phyloP scores from a whole-genome alignment of 2,329 filamentous ascomycete genomes.

The Fusarium virguliforme region DNA sequence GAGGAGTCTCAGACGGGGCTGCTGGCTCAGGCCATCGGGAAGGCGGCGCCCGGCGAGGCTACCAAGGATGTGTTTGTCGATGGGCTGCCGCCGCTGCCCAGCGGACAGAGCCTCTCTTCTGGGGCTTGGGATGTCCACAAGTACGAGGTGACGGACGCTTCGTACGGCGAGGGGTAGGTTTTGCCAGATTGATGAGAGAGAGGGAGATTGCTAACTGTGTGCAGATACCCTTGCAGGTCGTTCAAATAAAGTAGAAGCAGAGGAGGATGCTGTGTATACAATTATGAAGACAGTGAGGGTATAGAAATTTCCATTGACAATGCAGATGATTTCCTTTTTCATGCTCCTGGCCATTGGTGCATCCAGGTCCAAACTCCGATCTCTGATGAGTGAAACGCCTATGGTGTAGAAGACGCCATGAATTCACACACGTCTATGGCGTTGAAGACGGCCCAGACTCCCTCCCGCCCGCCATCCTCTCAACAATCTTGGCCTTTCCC shows the following conservation, averaged over 20 bases:
- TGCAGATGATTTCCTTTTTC: conserved; percentile 49
- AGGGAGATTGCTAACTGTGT: conserved; percentile 39
- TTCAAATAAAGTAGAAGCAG: conserved; percentile 65
- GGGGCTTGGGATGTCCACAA: conserved; percentile 77
- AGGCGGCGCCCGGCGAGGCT: conserved; percentile 68
- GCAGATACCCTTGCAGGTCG: conserved; percentile 75
- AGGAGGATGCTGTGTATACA: conserved; percentile 52
- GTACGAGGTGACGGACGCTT: conserved; percentile 76
- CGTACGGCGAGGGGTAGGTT: conserved; percentile 81
- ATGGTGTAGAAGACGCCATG: conserved; percentile 14
- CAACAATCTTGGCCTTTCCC: conserved; percentile 88
- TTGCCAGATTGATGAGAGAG: not conserved
- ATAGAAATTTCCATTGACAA: conserved; percentile 54
- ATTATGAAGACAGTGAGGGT: conserved; percentile 49
- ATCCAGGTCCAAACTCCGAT: conserved; percentile 19
- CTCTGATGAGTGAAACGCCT: not conserved
- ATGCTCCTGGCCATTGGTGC: conserved; percentile 2
- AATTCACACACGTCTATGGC: not conserved
- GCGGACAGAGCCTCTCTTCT: conserved; percentile 72
- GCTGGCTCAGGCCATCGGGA: conserved; percentile 81
- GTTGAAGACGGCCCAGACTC: conserved; percentile 37
- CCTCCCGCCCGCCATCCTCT: conserved; percentile 70
- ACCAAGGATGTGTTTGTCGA: conserved; percentile 77
- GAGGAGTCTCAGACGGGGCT: conserved; percentile 83
- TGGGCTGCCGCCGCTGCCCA: conserved; percentile 90